phyloP scores from a whole-genome alignment of 768 basidiomycete species.

The Porphyrellus cyaneotinctus region DNA sequence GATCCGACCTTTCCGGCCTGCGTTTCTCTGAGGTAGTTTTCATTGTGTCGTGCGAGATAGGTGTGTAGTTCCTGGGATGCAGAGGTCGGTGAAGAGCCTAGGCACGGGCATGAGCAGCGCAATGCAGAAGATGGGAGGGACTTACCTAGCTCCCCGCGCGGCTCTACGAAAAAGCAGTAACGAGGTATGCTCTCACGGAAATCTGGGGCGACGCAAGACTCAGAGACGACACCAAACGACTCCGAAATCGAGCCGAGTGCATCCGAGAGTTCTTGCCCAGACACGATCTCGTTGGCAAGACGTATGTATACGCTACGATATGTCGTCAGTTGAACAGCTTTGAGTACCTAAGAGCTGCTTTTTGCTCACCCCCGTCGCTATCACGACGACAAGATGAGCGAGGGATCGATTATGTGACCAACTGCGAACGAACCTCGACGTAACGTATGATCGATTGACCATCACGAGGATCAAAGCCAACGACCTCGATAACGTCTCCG shows the following conservation, averaged over 20 bases:
- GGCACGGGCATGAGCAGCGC: neutral
- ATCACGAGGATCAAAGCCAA: slow-evolving; percentile 21
- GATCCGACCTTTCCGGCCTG: slow-evolving; percentile 2
- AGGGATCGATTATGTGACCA: neutral
- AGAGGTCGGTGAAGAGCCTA: neutral
- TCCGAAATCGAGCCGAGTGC: slow-evolving; percentile 13
- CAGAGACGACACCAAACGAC: slow-evolving; percentile 19
- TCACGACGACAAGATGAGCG: neutral
- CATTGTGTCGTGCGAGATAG: slow-evolving; percentile 9
- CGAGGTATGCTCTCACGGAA: slow-evolving; percentile 14
- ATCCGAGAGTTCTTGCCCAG: slow-evolving; percentile 18
- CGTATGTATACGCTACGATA: slow-evolving; percentile 13
- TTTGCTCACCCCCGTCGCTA: slow-evolving; percentile 23
- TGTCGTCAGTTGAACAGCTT: neutral
- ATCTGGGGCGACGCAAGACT: slow-evolving; percentile 20
- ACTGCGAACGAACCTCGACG: slow-evolving; percentile 15
- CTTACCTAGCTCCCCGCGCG: slow-evolving; percentile 7
- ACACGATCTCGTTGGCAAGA: slow-evolving; percentile 21
- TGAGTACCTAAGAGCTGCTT: neutral
- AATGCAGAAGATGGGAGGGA: neutral
- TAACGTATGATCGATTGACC: slow-evolving; percentile 22
- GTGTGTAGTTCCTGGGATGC: slow-evolving; percentile 7
- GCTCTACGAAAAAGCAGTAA: slow-evolving; percentile 22
- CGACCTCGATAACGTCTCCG: slow-evolving; percentile 18
- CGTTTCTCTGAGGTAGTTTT: slow-evolving; percentile 16